Conservation (phyloP, 371 early-diverging fungal genomes). For the Ordospora pajunii region DNA sequence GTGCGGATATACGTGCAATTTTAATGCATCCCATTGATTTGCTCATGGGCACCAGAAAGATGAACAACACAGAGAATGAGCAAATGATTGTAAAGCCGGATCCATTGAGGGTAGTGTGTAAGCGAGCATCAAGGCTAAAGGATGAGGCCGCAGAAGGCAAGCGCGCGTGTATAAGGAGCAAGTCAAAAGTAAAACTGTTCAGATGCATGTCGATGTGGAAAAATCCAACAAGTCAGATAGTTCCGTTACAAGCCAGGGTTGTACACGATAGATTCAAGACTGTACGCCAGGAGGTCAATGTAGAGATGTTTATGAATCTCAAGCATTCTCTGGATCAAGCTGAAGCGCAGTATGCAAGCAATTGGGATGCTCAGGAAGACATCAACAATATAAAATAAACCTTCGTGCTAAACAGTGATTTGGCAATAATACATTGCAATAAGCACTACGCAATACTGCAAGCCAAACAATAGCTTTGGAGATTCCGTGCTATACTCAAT, state of each 20-base stretch:
- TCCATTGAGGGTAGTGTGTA: background rate
- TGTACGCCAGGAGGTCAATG: background rate
- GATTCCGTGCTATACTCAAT: too few relatives aligned
- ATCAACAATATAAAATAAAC: too few relatives aligned
- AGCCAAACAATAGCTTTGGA: too few relatives aligned
- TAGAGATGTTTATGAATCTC: background rate
- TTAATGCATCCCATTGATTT: background rate
- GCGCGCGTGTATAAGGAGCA: background rate
- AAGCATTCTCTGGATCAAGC: constrained; percentile 3
- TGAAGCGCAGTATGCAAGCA: background rate
- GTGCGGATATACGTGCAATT: background rate
- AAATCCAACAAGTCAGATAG: constrained; percentile 10
- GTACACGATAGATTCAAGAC: constrained; percentile 2
- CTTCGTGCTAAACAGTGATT: too few relatives aligned
- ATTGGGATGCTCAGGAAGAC: too few relatives aligned
- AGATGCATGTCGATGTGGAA: constrained; percentile 18
- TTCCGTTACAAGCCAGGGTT: background rate
- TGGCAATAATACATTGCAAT: too few relatives aligned
- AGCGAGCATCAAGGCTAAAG: background rate
- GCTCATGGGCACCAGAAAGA: background rate
- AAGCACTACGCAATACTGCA: too few relatives aligned
- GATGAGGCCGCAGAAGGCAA: background rate
- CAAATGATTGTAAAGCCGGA: background rate
- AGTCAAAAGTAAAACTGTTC: background rate
- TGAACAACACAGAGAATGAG: background rate